phyloP scores from a whole-genome alignment of 495 filamentous ascomycete genomes.

The Xylaria bambusicola region DNA sequence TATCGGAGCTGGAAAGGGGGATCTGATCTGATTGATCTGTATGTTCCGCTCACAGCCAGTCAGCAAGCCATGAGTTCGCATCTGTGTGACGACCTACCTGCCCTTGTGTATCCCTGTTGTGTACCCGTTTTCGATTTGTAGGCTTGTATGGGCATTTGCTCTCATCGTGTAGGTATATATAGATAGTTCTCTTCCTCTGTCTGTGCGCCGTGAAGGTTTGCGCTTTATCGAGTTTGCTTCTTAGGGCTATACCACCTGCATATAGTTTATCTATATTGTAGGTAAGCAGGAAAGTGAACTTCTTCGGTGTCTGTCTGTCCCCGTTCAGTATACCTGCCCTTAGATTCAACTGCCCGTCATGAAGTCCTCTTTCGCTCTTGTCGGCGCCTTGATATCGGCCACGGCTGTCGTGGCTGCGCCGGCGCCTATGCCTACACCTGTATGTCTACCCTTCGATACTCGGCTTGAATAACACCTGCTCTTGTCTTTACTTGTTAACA shows the following conservation, averaged over 20 bases:
- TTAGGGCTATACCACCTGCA: too few relatives aligned
- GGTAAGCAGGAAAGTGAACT: too few relatives aligned
- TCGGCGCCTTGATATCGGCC: slow-evolving; percentile 21
- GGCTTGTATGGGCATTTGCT: background rate
- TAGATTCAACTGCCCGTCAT: too few relatives aligned
- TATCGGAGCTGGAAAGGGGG: slow-evolving; percentile 3
- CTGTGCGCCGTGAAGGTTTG: background rate
- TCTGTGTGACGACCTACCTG: too few relatives aligned
- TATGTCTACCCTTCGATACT: slow-evolving; percentile 21
- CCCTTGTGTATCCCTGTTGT: background rate
- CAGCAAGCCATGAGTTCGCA: too few relatives aligned
- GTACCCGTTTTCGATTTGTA: too few relatives aligned
- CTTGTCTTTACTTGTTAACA: too few relatives aligned
- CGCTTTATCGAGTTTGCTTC: too few relatives aligned
- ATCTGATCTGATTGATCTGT: too few relatives aligned
- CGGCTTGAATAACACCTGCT: background rate
- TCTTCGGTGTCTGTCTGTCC: too few relatives aligned
- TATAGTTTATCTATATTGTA: too few relatives aligned
- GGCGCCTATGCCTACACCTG: slow-evolving; percentile 21
- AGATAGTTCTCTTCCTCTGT: background rate
- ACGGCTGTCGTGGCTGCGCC: slow-evolving; percentile 31
- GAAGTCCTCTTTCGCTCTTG: background rate
- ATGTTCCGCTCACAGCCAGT: background rate
- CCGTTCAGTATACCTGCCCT: too few relatives aligned
- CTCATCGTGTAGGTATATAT: slow-evolving; percentile 12